Conservation (phyloP, 768 basidiomycete species). For the Xerocomus potaroensis region DNA sequence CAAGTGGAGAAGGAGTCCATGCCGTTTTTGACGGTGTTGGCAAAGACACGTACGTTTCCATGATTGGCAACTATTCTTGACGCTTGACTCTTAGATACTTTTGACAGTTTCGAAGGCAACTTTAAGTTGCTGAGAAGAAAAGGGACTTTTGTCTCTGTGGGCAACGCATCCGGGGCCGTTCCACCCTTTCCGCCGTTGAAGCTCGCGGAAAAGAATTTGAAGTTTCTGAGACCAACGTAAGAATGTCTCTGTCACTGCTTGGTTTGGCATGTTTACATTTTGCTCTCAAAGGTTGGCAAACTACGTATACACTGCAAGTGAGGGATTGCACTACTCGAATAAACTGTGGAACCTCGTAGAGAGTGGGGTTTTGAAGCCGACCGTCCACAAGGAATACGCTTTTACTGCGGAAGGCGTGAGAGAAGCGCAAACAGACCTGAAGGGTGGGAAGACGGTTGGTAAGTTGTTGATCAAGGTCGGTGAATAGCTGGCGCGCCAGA, state of each 20-base stretch:
- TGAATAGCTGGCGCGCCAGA: slow-evolving; percentile 15
- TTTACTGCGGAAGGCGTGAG: slow-evolving; percentile 78
- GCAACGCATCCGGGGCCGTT: slow-evolving; percentile 87
- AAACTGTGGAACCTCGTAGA: slow-evolving; percentile 61
- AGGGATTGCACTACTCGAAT: slow-evolving; percentile 59
- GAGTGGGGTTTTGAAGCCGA: slow-evolving; percentile 57
- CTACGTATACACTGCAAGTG: slow-evolving; percentile 71
- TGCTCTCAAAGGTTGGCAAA: slow-evolving; percentile 52
- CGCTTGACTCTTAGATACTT: background rate
- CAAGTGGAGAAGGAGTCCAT: slow-evolving; percentile 76
- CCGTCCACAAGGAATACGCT: slow-evolving; percentile 72
- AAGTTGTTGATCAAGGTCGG: slow-evolving; percentile 79
- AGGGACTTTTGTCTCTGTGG: slow-evolving; percentile 85
- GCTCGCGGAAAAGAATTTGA: slow-evolving; percentile 79
- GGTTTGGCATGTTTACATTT: slow-evolving; percentile 4
- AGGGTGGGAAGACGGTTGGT: slow-evolving; percentile 72
- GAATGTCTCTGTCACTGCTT: slow-evolving; percentile 11
- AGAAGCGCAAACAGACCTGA: slow-evolving; percentile 75
- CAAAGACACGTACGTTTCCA: slow-evolving; percentile 73
- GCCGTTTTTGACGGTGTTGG: slow-evolving; percentile 96
- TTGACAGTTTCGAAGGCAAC: slow-evolving; percentile 64
- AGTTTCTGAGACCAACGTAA: slow-evolving; percentile 71
- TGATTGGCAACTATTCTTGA: background rate
- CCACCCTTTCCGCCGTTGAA: slow-evolving; percentile 70
- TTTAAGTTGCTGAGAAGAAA: slow-evolving; percentile 81